Evolutionary conservation across 352 stramenopile species (phyloP), one percentile per base, ranked within the genome.

Genomic region (Pythium rhizo-oryzae): DNA sequence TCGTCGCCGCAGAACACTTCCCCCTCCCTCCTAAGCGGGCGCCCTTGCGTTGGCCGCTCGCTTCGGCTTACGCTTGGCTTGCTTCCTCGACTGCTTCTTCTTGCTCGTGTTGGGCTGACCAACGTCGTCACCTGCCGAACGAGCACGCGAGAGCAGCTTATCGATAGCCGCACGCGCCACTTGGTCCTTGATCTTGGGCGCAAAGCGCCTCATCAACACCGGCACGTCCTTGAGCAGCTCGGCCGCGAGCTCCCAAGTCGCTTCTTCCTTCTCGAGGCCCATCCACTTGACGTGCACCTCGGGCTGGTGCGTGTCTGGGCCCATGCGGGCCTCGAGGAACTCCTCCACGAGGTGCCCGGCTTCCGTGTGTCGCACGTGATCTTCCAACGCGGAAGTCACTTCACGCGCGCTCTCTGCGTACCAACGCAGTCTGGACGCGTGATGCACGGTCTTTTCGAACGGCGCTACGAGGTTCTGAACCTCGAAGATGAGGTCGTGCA

Each of bases 401-500:
- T 63, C 41, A 30, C 57, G 23, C 4, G 5, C 6, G 1, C 13
- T 55, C 24, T 63, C 57, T 2, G 57, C 39, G 25, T 63, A 63
- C 41, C 39, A 55, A 2, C 11, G 39, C 9, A 63, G 57, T 23
- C 57, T 24, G 7, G 57, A 55, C 19, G 57, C 24, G 28, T 54
- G 57, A 15, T 54, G 57, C 12, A 63, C 25, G 6, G 15, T 55
- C 12, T 21, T 53, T 18, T 54, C 41, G 57, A 37, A 44, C 23
- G 57, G 57, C 13, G 39, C 30, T 1, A 41, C 37, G 5, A 55
- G 28, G 28, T 63, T 54, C 24, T 63, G 23, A 16, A 63, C 39
- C n/a, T 67, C 60, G 25, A 60, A 67, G 16, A 46, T 54, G 35
- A 28, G 35, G 12, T 67, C 60, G 50, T 11, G 6, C n/a, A 66